Base-by-base conservation (phyloP, 176 grass and related monocot genomes). In the Bolboschoenus planiculmis region DNA sequence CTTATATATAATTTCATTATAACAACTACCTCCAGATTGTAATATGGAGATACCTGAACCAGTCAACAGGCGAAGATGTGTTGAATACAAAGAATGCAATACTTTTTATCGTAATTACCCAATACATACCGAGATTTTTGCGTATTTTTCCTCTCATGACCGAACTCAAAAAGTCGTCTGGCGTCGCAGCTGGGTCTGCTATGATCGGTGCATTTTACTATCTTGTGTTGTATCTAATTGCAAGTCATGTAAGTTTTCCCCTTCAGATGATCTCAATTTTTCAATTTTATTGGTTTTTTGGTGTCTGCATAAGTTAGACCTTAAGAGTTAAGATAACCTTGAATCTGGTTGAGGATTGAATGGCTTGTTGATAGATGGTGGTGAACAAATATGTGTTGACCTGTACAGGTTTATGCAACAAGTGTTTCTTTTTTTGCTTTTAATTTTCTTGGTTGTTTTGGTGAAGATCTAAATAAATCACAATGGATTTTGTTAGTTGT, bases 201-300 rank as follows among this genome's bases (percentile, higher is more conserved):
- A 94, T 88, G 77, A 86, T 80, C 8, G 92, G 92, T 55, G 95
- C 95, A 57, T 85, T 85, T 7, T 97, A 92, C 74, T 97, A 92
- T 79, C 71, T 97, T 3, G 79, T 97, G 31, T 91, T 87, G 83
- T 97, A 97, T 85, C 88, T 94, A 66, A 88, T 97, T 15, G 90
- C 95, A 10, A 89, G 90, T 85, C 95, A 97, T 84, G 93, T 96
- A 87, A 64, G 93, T 86, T 65, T 23, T 7, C 30, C 15, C 30
- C 15, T 24, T 85, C 64, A 33, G 21, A 39, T 20, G 30, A 65
- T 46, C 18, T 61, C 62, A 29, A 4, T 42, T 46, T 82, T 43
- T 47, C 54, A 66, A n/a, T 23, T 47, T 56, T 18, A 10, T 43
- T 83, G 48, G 39, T 62, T 76, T 11, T 2, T 48, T 43, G 46